Conservation (phyloP, 163 green algal species). For the Dunaliella salina region DNA sequence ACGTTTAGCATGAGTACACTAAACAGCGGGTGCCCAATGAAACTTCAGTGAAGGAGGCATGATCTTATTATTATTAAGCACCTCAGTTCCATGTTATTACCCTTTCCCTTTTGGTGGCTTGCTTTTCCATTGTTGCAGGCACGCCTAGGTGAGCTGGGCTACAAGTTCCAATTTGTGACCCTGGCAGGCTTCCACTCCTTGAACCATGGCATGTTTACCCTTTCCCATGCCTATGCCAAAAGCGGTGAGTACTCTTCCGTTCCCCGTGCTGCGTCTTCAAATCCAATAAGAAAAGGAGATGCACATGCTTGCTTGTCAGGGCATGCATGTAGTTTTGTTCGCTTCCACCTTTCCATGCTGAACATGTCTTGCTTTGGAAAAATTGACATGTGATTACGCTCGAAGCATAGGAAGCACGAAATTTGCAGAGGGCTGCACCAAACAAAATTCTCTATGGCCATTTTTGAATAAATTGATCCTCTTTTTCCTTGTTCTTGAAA, state of each 20-base stretch:
- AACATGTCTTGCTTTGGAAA: neutral
- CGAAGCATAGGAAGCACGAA: too few species aligned
- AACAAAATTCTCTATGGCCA: too few species aligned
- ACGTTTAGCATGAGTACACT: too few species aligned
- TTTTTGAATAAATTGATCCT: too few species aligned
- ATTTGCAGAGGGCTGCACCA: too few species aligned
- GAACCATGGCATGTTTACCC: constrained; percentile 78
- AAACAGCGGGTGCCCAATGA: too few species aligned
- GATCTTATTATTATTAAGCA: too few species aligned
- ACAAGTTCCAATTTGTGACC: constrained; percentile 81
- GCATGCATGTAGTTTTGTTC: neutral
- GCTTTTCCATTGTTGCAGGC: constrained; percentile 6
- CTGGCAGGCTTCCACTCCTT: constrained; percentile 83
- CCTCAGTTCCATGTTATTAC: too few species aligned
- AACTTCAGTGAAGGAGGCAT: too few species aligned
- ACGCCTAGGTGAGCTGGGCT: constrained; percentile 68
- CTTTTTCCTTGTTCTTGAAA: too few species aligned
- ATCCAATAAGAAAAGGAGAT: neutral
- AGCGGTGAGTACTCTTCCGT: constrained; percentile 21
- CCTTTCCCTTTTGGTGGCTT: too few species aligned
- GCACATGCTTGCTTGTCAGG: neutral
- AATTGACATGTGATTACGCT: too few species aligned
- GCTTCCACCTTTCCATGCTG: neutral
- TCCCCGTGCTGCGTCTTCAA: neutral
- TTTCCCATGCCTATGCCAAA: constrained; percentile 63